Evolutionary conservation across 1,139 yeast species (phyloP).

Genomic region (Keqinozyma sinolaborantium): DNA sequence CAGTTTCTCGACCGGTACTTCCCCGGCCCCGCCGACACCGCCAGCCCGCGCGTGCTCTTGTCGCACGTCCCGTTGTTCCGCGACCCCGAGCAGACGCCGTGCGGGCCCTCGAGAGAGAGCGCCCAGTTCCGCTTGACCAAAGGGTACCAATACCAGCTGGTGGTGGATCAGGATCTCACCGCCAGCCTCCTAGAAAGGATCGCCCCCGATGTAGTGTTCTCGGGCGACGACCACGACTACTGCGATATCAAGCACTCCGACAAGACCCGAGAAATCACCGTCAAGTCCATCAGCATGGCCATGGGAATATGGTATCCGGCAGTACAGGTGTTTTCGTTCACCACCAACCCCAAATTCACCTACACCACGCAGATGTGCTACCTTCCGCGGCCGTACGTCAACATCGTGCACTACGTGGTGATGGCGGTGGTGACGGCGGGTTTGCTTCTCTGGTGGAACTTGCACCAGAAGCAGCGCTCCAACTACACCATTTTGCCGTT

Average conservation of each 20-base stretch:
- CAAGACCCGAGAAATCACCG: conserved; percentile 71
- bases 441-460: conserved; percentile 27
- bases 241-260: conserved; percentile 55
- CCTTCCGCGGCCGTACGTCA: conserved; percentile 46
- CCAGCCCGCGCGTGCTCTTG: conserved; percentile 35
- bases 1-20: conserved; percentile 24
- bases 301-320: conserved; percentile 81
- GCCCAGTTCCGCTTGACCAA: conserved; percentile 18
- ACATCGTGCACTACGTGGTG: conserved; percentile 33
- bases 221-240: conserved; percentile 97
- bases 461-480: conserved; percentile 19
- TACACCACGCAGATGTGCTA: conserved; percentile 46
- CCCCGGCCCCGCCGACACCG: conserved; percentile 7
- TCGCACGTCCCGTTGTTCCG: conserved; percentile 51
- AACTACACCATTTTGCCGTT: conserved; percentile 14
- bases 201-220: conserved; percentile 66
- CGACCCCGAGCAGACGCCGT: conserved; percentile 22
- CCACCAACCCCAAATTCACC: conserved; percentile 17
- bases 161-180: conserved; percentile 47
- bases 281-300: conserved; percentile 89
- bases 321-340: conserved; percentile 43
- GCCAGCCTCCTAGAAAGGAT: conserved; percentile 52
- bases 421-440: conserved; percentile 34
- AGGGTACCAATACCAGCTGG: conserved; percentile 54
- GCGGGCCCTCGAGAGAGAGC: conserved; percentile 47